A percentile compares a stretch with the other conserved stretches of the same genome.
Evolutionary conservation across 495 filamentous ascomycete species (phyloP).

Genomic region (Trichoderma asperelloides): DNA sequence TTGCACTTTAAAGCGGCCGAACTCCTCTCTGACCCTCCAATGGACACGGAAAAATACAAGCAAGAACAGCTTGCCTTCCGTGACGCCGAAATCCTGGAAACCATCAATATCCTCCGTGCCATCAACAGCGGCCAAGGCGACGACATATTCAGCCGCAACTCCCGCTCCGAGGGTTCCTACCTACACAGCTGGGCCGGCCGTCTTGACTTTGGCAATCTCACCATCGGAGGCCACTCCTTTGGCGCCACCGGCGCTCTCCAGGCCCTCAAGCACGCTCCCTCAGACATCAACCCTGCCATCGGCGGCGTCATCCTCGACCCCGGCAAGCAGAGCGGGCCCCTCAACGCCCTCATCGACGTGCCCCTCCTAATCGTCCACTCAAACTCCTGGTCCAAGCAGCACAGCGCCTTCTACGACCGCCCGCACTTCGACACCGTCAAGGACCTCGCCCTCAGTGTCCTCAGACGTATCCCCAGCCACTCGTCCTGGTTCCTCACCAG

Average conservation of each 20-base stretch:
- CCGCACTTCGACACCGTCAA: conserved; percentile 44
- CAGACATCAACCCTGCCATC: conserved; percentile 25
- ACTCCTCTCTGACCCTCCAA: conserved; percentile 11
- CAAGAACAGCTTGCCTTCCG: conserved; percentile 39
- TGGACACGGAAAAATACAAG: conserved; percentile 30
- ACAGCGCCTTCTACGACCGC: conserved; percentile 38
- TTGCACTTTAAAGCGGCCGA: conserved; percentile 23
- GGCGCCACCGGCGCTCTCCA: conserved; percentile 45
- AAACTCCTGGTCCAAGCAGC: conserved; percentile 40
- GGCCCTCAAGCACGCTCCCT: conserved; percentile 33
- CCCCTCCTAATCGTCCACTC: conserved; percentile 42
- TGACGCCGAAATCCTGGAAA: conserved; percentile 44
- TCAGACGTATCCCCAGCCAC: conserved; percentile 18
- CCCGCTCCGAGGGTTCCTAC: conserved; percentile 23
- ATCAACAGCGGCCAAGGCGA: conserved; percentile 36
- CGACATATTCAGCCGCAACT: conserved; percentile 25
- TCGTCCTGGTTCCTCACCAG: conserved; percentile 45
- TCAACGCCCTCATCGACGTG: conserved; percentile 41
- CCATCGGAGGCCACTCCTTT: conserved; percentile 44
- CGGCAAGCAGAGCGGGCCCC: conserved; percentile 41
- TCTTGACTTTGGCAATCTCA: conserved; percentile 30
- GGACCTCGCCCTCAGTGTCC: conserved; percentile 33
- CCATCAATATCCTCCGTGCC: conserved; percentile 29
- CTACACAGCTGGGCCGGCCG: conserved; percentile 25
- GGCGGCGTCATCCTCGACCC: conserved; percentile 41